phyloP scores from a whole-genome alignment of 805 yeast genomes.

The Cephaloascus albidus region DNA sequence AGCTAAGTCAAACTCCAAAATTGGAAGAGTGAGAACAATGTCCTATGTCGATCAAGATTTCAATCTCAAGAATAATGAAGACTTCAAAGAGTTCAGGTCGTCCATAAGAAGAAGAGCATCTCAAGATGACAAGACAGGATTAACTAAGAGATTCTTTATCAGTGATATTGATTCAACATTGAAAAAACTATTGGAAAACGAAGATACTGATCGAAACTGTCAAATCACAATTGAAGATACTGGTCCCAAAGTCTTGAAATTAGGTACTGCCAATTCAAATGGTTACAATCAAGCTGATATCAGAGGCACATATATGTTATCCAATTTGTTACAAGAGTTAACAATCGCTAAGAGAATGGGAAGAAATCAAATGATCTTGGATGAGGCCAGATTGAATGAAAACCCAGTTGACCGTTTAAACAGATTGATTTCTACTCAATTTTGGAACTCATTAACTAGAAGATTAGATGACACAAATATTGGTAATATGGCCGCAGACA shows the following conservation, averaged over 20 bases:
- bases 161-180: slow-evolving; percentile 69
- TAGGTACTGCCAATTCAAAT: slow-evolving; percentile 78
- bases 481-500: slow-evolving; percentile 64
- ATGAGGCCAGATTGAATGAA: slow-evolving; percentile 76
- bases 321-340: slow-evolving; percentile 79
- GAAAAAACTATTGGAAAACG: slow-evolving; percentile 56
- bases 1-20: slow-evolving; percentile 24
- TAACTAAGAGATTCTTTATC: slow-evolving; percentile 51
- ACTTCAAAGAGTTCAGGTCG: background rate
- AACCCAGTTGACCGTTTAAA: slow-evolving; percentile 76
- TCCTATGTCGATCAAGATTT: slow-evolving; percentile 23
- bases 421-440: slow-evolving; percentile 63
- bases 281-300: slow-evolving; percentile 69
- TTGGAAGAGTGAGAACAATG: slow-evolving; percentile 50
- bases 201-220: slow-evolving; percentile 77
- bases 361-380: slow-evolving; percentile 66
- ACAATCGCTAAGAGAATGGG: slow-evolving; percentile 81
- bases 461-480: slow-evolving; percentile 53
- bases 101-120: slow-evolving; percentile 38
- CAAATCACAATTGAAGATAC: slow-evolving; percentile 83
- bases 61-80: background rate
- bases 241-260: slow-evolving; percentile 72
- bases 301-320: slow-evolving; percentile 83
- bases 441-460: slow-evolving; percentile 78
- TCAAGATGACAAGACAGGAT: slow-evolving; percentile 36